Percentiles rank a stretch among this genome's conserved stretches.
phyloP scores from a whole-genome alignment of 495 filamentous ascomycete genomes.

The Hypomontagnella submonticulosa region DNA sequence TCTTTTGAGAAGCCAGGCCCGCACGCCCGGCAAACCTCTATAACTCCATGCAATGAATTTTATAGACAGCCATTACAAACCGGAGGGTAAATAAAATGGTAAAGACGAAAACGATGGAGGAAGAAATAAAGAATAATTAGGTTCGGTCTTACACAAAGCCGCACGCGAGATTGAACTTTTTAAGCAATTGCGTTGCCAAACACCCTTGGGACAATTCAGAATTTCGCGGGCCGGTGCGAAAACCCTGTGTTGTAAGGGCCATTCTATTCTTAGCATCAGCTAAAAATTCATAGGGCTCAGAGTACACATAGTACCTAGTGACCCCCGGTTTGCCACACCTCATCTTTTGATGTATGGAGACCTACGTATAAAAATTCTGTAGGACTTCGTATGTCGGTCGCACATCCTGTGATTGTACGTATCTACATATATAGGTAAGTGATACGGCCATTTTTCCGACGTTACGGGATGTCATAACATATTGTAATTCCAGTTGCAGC shows the following conservation, averaged over 20 bases:
- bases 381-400: conserved; percentile 5
- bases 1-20: no score
- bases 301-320: conserved; percentile 1
- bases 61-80: no score
- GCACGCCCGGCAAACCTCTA: no score
- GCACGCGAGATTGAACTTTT: no score
- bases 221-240: conserved; percentile 34
- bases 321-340: neutral
- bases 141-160: no score
- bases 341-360: neutral
- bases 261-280: conserved; percentile 34
- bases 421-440: conserved; percentile 3
- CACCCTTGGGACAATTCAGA: neutral
- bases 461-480: conserved; percentile 1
- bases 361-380: neutral
- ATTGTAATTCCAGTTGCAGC: no score
- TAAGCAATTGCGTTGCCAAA: no score
- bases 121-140: no score
- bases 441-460: conserved; percentile 11
- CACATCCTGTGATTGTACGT: no score
- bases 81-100: no score
- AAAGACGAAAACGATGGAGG: no score
- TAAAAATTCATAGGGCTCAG: conserved; percentile 6
- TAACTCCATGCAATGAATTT: no score
- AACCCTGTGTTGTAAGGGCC: conserved; percentile 7